These are phyloP conservation scores for Corallochytrium limacisporum DNA, from an alignment of 78 protist genomes.

Conservation along the genomic window DNA sequence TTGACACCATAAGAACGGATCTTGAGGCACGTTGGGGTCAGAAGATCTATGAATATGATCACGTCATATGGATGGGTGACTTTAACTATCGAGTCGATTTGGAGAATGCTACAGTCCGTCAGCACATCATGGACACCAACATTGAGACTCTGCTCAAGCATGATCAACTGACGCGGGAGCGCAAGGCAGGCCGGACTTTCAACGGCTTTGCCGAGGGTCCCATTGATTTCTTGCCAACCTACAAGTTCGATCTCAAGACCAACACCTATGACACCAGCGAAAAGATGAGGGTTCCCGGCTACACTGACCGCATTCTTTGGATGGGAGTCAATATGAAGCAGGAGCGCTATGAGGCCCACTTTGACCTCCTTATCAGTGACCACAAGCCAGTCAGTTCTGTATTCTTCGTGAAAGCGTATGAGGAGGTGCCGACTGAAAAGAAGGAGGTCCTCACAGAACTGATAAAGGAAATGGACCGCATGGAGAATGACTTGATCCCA, in stretches of 20 bases:
- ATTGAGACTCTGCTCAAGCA: too few relatives aligned
- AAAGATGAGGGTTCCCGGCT: too few relatives aligned
- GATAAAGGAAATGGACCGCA: conserved; percentile 32
- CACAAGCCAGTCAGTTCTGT: conserved; percentile 62
- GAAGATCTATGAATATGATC: too few relatives aligned
- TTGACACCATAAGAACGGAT: too few relatives aligned
- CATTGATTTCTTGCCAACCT: conserved; percentile 67
- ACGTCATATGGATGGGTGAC: too few relatives aligned
- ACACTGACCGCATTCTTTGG: too few relatives aligned
- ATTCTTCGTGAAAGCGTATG: conserved; percentile 9
- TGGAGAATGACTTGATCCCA: conserved; percentile 60
- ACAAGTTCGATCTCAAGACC: conserved; percentile 60
- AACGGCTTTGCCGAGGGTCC: conserved; percentile 59
- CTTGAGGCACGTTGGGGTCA: too few relatives aligned
- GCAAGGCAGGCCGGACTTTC: conserved; percentile 37
- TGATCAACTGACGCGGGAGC: background rate
- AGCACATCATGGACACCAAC: too few relatives aligned
- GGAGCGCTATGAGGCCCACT: too few relatives aligned
- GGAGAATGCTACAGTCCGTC: too few relatives aligned
- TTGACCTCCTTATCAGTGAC: conserved; percentile 42
- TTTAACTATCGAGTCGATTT: too few relatives aligned
- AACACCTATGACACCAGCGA: conserved; percentile 43
- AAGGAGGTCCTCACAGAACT: conserved; percentile 23
- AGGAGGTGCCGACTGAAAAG: background rate
- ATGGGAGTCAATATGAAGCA: too few relatives aligned